These are phyloP conservation scores for Penicillium fimorum DNA, from an alignment of 495 filamentous ascomycete genomes.

Conservation along the genomic window DNA sequence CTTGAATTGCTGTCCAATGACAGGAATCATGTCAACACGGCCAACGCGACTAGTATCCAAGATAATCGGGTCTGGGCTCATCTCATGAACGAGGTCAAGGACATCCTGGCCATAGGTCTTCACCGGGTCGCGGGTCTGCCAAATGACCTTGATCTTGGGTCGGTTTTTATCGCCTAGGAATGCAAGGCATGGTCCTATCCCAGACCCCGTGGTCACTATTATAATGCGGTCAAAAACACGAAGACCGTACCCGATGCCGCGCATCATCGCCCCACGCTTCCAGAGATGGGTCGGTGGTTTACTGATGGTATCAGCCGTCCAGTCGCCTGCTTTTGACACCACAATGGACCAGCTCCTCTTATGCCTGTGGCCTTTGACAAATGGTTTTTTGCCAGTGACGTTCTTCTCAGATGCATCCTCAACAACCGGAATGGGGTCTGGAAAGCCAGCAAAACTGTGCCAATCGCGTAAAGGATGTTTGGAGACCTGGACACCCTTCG, in stretches of 20 bases:
- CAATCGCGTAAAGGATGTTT: conserved; percentile 60
- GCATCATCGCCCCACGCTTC: conserved; percentile 45
- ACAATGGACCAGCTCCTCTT: conserved; percentile 32
- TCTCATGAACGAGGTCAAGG: conserved; percentile 41
- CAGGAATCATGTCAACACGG: conserved; percentile 48
- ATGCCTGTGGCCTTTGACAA: conserved; percentile 14
- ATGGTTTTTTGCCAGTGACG: neutral
- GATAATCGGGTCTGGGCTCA: conserved; percentile 53
- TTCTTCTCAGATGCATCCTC: neutral
- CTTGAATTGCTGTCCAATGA: conserved; percentile 54
- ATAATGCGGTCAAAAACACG: conserved; percentile 61
- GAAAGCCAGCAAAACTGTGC: conserved; percentile 71
- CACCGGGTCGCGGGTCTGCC: conserved; percentile 50
- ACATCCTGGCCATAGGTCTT: conserved; percentile 51
- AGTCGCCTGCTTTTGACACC: conserved; percentile 72
- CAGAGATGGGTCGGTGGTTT: conserved; percentile 45
- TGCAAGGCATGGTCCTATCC: conserved; percentile 58
- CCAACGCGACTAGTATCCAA: conserved; percentile 47
- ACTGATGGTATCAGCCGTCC: conserved; percentile 60
- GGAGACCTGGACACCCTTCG: conserved; percentile 30
- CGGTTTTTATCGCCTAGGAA: conserved; percentile 35
- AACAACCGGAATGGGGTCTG: conserved; percentile 28
- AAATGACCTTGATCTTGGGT: conserved; percentile 48
- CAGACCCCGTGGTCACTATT: conserved; percentile 70
- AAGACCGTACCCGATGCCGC: conserved; percentile 64